Evolutionary conservation across 2,329 filamentous ascomycete genomes (phyloP).

Genomic region (Ophiostoma ulmi): DNA sequence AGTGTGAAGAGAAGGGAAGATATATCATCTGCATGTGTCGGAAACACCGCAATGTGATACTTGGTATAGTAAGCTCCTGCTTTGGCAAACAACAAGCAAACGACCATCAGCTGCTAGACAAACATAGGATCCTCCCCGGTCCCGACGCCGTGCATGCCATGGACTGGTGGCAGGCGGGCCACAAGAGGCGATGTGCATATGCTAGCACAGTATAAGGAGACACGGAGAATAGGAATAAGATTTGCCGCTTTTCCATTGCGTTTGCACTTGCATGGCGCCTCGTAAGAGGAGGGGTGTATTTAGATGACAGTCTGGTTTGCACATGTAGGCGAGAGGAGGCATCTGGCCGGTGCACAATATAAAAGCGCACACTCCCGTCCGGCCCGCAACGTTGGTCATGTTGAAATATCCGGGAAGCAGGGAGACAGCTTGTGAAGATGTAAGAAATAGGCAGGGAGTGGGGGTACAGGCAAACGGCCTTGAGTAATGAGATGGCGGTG

Average conservation of each 20-base stretch:
- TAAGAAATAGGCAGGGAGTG: not conserved
- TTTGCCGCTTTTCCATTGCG: not conserved
- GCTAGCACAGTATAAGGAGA: not conserved
- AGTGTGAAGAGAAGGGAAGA: not conserved
- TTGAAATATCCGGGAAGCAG: not conserved
- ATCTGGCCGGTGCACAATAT: not conserved
- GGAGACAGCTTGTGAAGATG: not conserved
- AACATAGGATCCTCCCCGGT: conserved; percentile 1
- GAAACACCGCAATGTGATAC: not conserved
- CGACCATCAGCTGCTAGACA: not conserved
- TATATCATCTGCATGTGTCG: not conserved
- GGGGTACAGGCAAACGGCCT: conserved; percentile 1
- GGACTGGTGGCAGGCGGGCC: not conserved
- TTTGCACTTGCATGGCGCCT: not conserved
- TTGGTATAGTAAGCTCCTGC: not conserved
- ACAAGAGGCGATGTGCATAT: conserved; percentile 17
- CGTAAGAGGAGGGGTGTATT: not conserved
- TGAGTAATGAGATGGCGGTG: conserved; percentile 19
- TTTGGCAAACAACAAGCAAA: not conserved
- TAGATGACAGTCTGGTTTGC: conserved; percentile 4
- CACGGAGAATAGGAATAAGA: not conserved
- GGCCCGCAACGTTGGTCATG: conserved; percentile 18
- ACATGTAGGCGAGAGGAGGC: not conserved
- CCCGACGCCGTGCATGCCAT: conserved; percentile 7
- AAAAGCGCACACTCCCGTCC: conserved; percentile 2